Evolutionary conservation across 768 basidiomycete genomes (phyloP).

Genomic region (Pleurotus cornucopiae): DNA sequence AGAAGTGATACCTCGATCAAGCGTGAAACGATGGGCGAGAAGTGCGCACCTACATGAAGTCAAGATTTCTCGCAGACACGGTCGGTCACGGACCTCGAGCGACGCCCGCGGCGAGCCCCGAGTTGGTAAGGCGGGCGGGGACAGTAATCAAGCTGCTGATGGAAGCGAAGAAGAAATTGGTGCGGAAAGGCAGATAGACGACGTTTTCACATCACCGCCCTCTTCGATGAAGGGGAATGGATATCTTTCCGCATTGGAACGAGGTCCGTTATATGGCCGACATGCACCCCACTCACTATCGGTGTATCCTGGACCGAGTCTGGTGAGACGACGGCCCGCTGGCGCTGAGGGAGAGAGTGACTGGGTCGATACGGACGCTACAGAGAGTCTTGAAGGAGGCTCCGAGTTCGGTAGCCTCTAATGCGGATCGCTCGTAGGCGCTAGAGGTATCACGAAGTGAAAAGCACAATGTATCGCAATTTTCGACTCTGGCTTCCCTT

Average conservation of each 20-base stretch:
- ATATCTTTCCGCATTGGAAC: neutral
- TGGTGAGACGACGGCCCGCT: neutral
- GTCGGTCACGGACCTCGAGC: neutral
- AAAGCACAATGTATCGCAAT: too few relatives aligned
- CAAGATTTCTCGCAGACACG: neutral
- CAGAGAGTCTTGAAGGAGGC: slow-evolving; percentile 1
- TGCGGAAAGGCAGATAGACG: neutral
- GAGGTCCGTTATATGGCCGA: neutral
- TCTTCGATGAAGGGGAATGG: neutral
- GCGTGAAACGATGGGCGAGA: slow-evolving; percentile 12
- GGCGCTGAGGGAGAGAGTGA: slow-evolving; percentile 7
- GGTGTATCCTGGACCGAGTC: neutral
- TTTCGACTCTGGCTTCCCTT: too few relatives aligned
- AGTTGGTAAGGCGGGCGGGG: neutral
- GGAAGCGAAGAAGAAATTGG: neutral
- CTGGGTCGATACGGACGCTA: slow-evolving; percentile 14
- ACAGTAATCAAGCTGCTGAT: neutral
- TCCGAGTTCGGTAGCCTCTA: neutral
- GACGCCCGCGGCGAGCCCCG: neutral
- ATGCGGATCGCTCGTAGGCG: too few relatives aligned
- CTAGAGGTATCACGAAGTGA: too few relatives aligned
- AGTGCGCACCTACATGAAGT: slow-evolving; percentile 15
- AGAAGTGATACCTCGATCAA: slow-evolving; percentile 1
- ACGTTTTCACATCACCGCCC: slow-evolving; percentile 1
- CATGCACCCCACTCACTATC: neutral